Percentiles rank a stretch among this genome's conserved stretches.
Conservation (phyloP, 129 eudicot genomes). For the Flaveria robusta region DNA sequence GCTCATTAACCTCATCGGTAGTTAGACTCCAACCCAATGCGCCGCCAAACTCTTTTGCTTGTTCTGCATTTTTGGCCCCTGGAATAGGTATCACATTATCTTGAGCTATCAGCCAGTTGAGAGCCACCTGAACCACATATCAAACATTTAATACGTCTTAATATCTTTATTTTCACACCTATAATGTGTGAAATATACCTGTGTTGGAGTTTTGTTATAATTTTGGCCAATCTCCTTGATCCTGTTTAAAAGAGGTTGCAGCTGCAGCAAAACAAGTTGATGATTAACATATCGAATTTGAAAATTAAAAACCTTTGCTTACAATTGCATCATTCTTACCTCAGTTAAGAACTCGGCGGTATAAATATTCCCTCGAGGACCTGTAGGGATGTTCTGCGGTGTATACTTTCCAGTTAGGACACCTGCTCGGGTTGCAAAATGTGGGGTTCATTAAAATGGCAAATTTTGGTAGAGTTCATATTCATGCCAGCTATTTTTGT, state of each 20-base stretch:
- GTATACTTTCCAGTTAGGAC: slow-evolving; percentile 90
- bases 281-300: neutral
- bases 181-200: slow-evolving; percentile 47
- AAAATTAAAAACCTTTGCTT: neutral
- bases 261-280: slow-evolving; percentile 46
- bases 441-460: neutral
- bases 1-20: slow-evolving; percentile 69
- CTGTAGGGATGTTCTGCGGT: slow-evolving; percentile 83
- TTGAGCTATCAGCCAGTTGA: slow-evolving; percentile 95
- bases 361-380: slow-evolving; percentile 94
- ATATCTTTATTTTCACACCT: neutral
- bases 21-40: slow-evolving; percentile 83
- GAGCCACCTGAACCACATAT: slow-evolving; percentile 68
- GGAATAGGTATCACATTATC: slow-evolving; percentile 92
- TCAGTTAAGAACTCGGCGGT: slow-evolving; percentile 74
- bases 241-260: slow-evolving; percentile 82
- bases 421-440: slow-evolving; percentile 50
- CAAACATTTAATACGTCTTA: neutral
- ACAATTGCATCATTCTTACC: slow-evolving; percentile 38
- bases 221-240: slow-evolving; percentile 88
- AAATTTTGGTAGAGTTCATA: neutral
- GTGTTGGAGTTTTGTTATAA: slow-evolving; percentile 84
- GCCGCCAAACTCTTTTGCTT: slow-evolving; percentile 84
- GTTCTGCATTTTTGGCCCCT: slow-evolving; percentile 91
- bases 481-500: no score